Percentiles rank a stretch among this genome's conserved stretches.
phyloP scores from a whole-genome alignment of 2,329 filamentous ascomycete species.

The Pyrenochaeta sp. region DNA sequence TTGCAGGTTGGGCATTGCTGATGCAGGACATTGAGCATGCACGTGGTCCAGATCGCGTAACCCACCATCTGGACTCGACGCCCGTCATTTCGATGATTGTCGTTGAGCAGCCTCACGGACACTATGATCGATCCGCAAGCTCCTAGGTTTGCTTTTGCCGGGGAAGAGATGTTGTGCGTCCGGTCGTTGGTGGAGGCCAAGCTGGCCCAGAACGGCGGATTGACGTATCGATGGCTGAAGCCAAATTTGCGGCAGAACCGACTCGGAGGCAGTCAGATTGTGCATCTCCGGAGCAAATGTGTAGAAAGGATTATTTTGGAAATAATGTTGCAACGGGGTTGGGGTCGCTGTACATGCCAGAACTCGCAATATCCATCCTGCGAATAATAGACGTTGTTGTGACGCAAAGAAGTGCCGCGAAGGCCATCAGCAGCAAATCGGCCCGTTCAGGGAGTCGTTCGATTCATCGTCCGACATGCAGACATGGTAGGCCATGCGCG shows the following conservation, averaged over 20 bases:
- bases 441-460: too few relatives aligned
- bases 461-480: too few relatives aligned
- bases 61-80: background rate
- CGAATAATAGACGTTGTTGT: too few relatives aligned
- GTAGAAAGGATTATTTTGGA: background rate
- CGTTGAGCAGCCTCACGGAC: background rate
- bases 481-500: too few relatives aligned
- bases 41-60: background rate
- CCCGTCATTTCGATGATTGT: background rate
- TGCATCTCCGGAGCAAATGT: background rate
- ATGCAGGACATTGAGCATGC: background rate
- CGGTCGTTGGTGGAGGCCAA: background rate
- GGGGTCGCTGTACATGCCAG: too few relatives aligned
- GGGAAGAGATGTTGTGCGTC: background rate
- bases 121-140: background rate
- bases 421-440: too few relatives aligned
- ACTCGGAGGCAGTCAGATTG: background rate
- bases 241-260: background rate
- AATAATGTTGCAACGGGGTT: too few relatives aligned
- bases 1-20: background rate
- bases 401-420: too few relatives aligned
- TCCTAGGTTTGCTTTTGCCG: background rate
- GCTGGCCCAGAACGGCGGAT: background rate
- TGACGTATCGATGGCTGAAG: constrained; percentile 2
- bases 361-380: too few relatives aligned